Base-by-base conservation (phyloP, 225 moss, liverwort and hornwort genomes). In the Polytrichum commune region DNA sequence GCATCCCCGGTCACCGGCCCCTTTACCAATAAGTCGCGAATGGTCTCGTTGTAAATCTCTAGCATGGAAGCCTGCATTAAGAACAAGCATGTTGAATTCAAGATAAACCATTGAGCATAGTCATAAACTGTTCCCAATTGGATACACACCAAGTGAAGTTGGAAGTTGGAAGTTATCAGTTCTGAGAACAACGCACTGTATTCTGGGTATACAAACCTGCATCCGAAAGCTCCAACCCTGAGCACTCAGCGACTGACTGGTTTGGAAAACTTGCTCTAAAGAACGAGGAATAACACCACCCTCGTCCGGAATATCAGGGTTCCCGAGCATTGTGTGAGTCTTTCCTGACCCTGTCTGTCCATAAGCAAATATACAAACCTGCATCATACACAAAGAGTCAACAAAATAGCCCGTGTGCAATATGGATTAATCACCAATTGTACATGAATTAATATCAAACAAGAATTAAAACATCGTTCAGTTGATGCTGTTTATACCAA, bases 261-360 rank as follows among this genome's bases (percentile, higher is more conserved):
- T 83, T 74, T 85, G 81, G 75, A 89, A 89, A 18, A 89, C 81
- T 60, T 89, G 89, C 77, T 89, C 85, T 24, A 89, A 58, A 7
- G 89, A 85, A 27, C 89, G 80, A 65, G 89, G 89, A 33, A 89
- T 86, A 9, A 89, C 79, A 64, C 89, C 89, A 61, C 83, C 81
- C 54, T 83, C 69, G 35, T 83, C 85, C 30, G 78, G 83, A 67
- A 74, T 66, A 68, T 89, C 85, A 64, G 83, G 83, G 64, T 83
- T 89, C 3, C 89, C 89, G 54, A 89, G 71, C 89, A 89, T 89
- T 0, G 89, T 89, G 55, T 89, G 89, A 5, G 89, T 89, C 67
- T 89, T 89, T 55, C 89, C 89, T 8, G 89, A 89, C 56, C 85
- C 89, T 28, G 89, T 89, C 75, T 89, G 89, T 35, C 89, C 89